Evolutionary conservation across 2,329 filamentous ascomycete species (phyloP), one percentile per base, ranked within the genome.

Genomic region (Beauveria varroae): DNA sequence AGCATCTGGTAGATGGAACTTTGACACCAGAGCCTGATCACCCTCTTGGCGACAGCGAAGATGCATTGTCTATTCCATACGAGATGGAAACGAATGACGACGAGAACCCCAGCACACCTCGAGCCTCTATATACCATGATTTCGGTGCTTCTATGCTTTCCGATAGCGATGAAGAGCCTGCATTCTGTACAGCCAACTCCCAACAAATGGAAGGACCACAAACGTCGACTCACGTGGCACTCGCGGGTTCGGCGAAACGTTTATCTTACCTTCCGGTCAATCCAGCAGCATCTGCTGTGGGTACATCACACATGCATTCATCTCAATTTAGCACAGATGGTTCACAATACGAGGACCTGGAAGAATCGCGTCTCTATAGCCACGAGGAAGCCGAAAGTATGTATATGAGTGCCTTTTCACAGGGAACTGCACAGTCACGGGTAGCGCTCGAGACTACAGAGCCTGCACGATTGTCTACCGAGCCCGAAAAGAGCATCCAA

Each of bases 371-470:
- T 46, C 69, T 92, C 1, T 93, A 89, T 68, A 91, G 84, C 41
- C 89, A 91, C 62, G 88, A 91, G 64, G 89, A 93, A 64, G 90
- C 89, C 0, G 86, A 91, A 69, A 95, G 91, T 71, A 90, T 96
- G 86, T 96, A 95, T 67, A 87, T 92, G 86, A 93, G 86, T 64
- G 86, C 86, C 1, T 82, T 88, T 57, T 87, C 85, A 2, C 74
- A 81, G 28, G 71, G 73, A 2, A 71, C 70, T 2, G 26, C 40
- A 18, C 70, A 73, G 10, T 68, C 59, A 22, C 53, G 30, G 24
- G 40, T 55, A 18, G 40, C 2, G 60, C 62, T 7, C 49, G 34
- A 59, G 47, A 40, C 43, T 46, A 22, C 20, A 16, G 44, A 50
- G 28, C 43, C 30, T 9, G n/a, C 24, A n/a, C 20, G 24, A 49